A percentile compares a stretch with the other conserved stretches of the same genome.
phyloP scores from a whole-genome alignment of 371 early-diverging fungal species.

The Sporodiniella umbellata region DNA sequence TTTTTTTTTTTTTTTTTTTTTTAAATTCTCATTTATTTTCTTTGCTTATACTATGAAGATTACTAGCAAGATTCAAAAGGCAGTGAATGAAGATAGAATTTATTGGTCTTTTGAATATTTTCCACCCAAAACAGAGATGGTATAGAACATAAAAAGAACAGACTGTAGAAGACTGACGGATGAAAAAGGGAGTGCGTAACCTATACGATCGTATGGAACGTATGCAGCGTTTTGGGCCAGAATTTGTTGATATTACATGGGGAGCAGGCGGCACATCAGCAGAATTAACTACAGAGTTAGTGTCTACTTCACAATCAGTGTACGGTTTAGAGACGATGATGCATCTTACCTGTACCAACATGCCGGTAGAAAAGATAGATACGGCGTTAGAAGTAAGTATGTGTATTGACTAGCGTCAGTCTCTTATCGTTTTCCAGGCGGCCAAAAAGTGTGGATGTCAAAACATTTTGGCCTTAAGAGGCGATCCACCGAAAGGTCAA shows the following conservation, averaged over 20 bases:
- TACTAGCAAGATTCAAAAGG: slow-evolving; percentile 71
- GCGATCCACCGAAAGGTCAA: slow-evolving; percentile 91
- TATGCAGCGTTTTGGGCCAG: slow-evolving; percentile 91
- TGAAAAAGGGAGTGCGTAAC: slow-evolving; percentile 65
- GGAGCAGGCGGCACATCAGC: slow-evolving; percentile 92
- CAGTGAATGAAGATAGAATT: slow-evolving; percentile 63
- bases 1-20: not conserved
- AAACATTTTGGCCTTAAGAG: slow-evolving; percentile 94
- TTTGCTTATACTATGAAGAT: slow-evolving; percentile 58
- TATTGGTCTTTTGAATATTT: slow-evolving; percentile 96
- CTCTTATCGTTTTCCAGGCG: slow-evolving; percentile 41
- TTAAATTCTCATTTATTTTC: not conserved
- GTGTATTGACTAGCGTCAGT: not conserved
- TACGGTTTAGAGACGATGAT: slow-evolving; percentile 94
- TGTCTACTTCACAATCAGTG: slow-evolving; percentile 86
- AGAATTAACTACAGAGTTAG: slow-evolving; percentile 84
- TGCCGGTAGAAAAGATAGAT: slow-evolving; percentile 86
- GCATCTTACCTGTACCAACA: slow-evolving; percentile 97
- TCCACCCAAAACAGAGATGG: slow-evolving; percentile 85
- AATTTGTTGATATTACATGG: slow-evolving; percentile 96
- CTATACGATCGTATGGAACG: slow-evolving; percentile 80
- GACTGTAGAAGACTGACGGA: too few species aligned
- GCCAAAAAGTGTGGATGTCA: slow-evolving; percentile 92
- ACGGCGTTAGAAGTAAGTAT: slow-evolving; percentile 63
- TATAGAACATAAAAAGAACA: too few species aligned